Base-by-base conservation (phyloP, 345 rosid genomes). In the Ceriops decandra region DNA sequence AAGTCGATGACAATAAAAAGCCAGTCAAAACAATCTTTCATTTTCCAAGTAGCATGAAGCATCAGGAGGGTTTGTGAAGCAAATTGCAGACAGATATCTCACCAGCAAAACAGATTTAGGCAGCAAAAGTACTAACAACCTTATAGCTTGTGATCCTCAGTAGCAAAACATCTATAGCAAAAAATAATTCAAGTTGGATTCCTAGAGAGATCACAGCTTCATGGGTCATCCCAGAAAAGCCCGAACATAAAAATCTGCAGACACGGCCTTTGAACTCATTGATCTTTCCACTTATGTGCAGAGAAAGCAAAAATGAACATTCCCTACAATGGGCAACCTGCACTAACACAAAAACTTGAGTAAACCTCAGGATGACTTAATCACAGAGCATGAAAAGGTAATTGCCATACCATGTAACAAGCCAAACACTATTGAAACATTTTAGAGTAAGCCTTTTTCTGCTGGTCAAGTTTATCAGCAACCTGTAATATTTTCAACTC, bases 371-470 rank as follows among this genome's bases (percentile, higher is more conserved):
- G 16, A 51, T 26, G 9, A 16, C 7, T 36, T 53, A 60, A 64
- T 49, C 42, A 7, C 28, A 54, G 36, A 27, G 30, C 27, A 70
- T 2, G 6, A 49, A 62, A 52, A 26, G 49, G 22, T 38, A 19
- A 2, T 54, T 66, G 36, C 51, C 66, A 49, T 72, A 63, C 77
- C 60, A 42, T 49, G 20, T 26, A 17, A 51, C 62, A 8, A 16
- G 60, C 57, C 54, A 16, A 57, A 71, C 20, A 11, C 74, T 77
- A 81, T 59, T 81, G 81, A 63, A 81, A 81, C 84, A 77, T 81
- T 69, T 52, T 81, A 10, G 76, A 61, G 57, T 68, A 77, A 3
- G 74, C 79, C 70, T 28, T 77, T 74, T 77, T 77, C 77, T 81
- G 79, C 62, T 33, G 72, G 58, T 74, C 76, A 20, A 19, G 69